Conservation (phyloP, 441 rosid species). For the Viola pubescens region DNA sequence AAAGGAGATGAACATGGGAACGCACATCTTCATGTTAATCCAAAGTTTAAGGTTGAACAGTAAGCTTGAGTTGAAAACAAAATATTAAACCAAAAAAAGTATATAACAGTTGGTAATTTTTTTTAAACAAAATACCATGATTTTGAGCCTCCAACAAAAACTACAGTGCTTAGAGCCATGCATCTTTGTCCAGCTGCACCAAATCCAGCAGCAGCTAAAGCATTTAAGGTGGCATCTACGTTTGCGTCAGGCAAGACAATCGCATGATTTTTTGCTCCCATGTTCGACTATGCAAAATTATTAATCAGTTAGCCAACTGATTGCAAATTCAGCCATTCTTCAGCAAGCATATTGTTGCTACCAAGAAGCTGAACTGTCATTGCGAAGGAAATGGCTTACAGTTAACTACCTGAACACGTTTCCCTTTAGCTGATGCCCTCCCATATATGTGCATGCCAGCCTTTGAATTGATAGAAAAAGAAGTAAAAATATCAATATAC, state of each 20-base stretch:
- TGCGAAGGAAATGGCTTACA: too few relatives aligned
- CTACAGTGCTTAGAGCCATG: constrained; percentile 92
- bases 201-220: constrained; percentile 89
- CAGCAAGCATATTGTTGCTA: constrained; percentile 8
- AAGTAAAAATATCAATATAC: constrained; percentile 11
- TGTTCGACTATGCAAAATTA: constrained; percentile 54
- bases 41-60: too few relatives aligned
- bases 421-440: constrained; percentile 86
- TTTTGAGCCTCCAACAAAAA: constrained; percentile 69
- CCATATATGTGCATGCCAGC: constrained; percentile 94
- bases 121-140: constrained; percentile 41
- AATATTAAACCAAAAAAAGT: too few relatives aligned
- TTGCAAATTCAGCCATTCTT: constrained; percentile 12
- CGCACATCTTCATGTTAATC: too few relatives aligned
- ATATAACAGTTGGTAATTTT: too few relatives aligned
- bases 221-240: constrained; percentile 65
- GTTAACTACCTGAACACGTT: constrained; percentile 76
- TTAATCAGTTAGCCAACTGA: constrained; percentile 14
- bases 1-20: too few relatives aligned
- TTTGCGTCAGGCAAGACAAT: constrained; percentile 81
- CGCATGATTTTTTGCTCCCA: constrained; percentile 97
- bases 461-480: constrained; percentile 29
- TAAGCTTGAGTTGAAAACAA: too few relatives aligned
- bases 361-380: constrained; percentile 8
- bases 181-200: constrained; percentile 99